Evolutionary conservation across 1,139 yeast genomes (phyloP), one percentile per base, ranked within the genome.

Genomic region (Lodderomyces margitis): DNA sequence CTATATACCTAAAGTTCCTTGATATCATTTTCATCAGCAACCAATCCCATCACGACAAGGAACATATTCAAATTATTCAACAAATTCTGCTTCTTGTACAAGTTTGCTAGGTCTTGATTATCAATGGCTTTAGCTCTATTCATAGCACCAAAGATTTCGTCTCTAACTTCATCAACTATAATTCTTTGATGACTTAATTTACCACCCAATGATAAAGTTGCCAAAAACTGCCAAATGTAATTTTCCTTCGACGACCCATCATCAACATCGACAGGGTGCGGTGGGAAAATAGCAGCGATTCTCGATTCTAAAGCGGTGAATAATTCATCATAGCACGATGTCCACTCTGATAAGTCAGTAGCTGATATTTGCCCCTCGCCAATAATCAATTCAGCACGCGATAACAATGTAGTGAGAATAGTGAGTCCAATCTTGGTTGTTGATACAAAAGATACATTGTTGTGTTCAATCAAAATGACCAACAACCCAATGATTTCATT

Each of bases 211-310:
- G 98, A 94, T 47, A 92, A 75, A 11, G 96, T 86, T 28, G 98
- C 98, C 64, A 92, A 76, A 58, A 92, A 91, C 68, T 92, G 98
- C 98, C 98, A 92, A 38, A 89, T 91, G 56, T 91, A 89, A 53
- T 72, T 72, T 49, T 69, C 75, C 43, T 66, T 62, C 1, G 66
- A 57, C 0, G 95, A 80, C 50, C 84, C 91, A 57, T 87, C 96
- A 46, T 78, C 85, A 10, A 59, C 58, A 46, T 72, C 74, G 40
- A 64, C 68, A 21, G 68, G 68, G 41, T 71, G 70, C 38, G 92
- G 89, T 40, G 98, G 97, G 83, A 92, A 91, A 42, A 91, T 79
- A 21, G 81, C 72, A 2, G 84, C 73, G 44, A 92, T 74, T 60
- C 88, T 81, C 17, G 91, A 87, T 62, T 88, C 95, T 49, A 91